Conservation (phyloP, 805 yeast genomes). For the Brettanomyces naardenensis region DNA sequence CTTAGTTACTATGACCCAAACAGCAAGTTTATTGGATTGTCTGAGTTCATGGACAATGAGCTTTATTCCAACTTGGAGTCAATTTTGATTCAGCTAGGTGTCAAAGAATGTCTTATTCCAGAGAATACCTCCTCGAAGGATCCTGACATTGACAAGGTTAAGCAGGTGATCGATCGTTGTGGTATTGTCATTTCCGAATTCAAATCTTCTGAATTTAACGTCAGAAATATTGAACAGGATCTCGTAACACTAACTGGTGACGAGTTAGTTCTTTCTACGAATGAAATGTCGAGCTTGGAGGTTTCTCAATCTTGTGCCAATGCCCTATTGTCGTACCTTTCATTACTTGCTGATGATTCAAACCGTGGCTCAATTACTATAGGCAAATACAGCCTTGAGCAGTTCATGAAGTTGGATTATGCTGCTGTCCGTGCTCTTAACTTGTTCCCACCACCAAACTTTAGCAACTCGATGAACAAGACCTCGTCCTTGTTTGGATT, state of each 20-base stretch:
- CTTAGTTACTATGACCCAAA: slow-evolving; percentile 74
- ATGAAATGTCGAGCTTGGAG: slow-evolving; percentile 41
- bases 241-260: slow-evolving; percentile 59
- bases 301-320: slow-evolving; percentile 55
- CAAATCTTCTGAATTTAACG: slow-evolving; percentile 48
- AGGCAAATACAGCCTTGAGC: slow-evolving; percentile 61
- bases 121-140: slow-evolving; percentile 26
- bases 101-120: slow-evolving; percentile 73
- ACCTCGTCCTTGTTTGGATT: slow-evolving; percentile 65
- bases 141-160: slow-evolving; percentile 55
- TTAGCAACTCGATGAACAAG: slow-evolving; percentile 35
- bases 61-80: slow-evolving; percentile 81
- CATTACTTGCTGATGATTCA: slow-evolving; percentile 48
- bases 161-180: slow-evolving; percentile 69
- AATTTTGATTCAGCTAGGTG: slow-evolving; percentile 78
- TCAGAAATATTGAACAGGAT: slow-evolving; percentile 71
- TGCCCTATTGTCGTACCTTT: slow-evolving; percentile 64
- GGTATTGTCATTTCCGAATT: slow-evolving; percentile 62
- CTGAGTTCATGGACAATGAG: slow-evolving; percentile 84
- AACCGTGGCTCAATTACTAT: slow-evolving; percentile 49
- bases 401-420: slow-evolving; percentile 84
- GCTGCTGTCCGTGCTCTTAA: slow-evolving; percentile 86
- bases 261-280: slow-evolving; percentile 45
- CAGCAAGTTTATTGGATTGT: slow-evolving; percentile 54
- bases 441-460: slow-evolving; percentile 57